phyloP scores from a whole-genome alignment of 306 rosid species.

The Myrica gale region DNA sequence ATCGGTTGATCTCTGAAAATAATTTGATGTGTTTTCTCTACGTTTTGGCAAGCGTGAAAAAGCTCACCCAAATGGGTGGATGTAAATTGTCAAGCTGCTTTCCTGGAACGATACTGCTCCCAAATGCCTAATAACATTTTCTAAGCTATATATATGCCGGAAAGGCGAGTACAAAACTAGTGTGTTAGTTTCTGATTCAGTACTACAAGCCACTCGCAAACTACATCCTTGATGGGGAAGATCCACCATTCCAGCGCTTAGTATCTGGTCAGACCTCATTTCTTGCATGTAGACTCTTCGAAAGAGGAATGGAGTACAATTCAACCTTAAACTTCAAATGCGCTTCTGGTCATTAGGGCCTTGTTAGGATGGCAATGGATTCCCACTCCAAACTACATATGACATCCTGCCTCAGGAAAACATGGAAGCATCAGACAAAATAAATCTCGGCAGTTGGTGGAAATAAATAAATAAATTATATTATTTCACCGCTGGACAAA shows the following conservation, averaged over 20 bases:
- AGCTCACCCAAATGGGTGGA: neutral
- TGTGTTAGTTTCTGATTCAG: neutral
- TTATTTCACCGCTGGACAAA: neutral
- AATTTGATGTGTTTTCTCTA: neutral
- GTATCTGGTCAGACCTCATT: slow-evolving; percentile 14
- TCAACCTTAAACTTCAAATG: slow-evolving; percentile 16
- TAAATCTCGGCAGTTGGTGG: neutral
- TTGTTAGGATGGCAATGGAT: slow-evolving; percentile 70
- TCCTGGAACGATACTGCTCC: neutral
- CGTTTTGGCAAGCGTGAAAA: neutral
- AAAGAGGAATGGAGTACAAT: slow-evolving; percentile 17
- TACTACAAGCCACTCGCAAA: slow-evolving; percentile 19
- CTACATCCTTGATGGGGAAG: neutral
- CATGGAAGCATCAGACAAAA: slow-evolving; percentile 16
- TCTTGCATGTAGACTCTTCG: neutral
- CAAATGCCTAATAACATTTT: slow-evolving; percentile 2
- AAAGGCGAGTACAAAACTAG: neutral
- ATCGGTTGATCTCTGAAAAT: neutral
- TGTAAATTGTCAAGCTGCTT: neutral
- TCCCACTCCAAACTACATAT: slow-evolving; percentile 94
- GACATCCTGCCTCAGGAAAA: slow-evolving; percentile 62
- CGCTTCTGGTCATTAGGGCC: slow-evolving; percentile 37
- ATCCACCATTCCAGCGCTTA: neutral
- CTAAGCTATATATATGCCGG: slow-evolving; percentile 13
- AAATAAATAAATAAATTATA: neutral